Evolutionary conservation across 768 basidiomycete genomes (phyloP).

Genomic region (Suillus subaureus): DNA sequence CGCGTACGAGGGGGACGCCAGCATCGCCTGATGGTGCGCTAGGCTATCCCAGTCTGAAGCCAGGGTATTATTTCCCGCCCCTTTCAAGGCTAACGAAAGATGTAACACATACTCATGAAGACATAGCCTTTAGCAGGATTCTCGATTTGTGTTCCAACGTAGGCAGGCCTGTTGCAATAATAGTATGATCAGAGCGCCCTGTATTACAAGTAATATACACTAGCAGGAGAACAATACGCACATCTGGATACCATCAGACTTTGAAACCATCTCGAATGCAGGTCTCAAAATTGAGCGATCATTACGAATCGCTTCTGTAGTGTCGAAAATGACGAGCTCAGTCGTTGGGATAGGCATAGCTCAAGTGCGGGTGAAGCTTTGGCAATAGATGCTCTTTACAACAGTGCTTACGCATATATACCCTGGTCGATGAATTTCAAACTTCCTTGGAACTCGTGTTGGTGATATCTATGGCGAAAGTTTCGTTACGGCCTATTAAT

Average conservation of each 20-base stretch:
- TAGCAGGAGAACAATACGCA: conserved; percentile 13
- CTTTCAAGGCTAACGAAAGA: not conserved
- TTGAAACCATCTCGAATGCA: conserved; percentile 15
- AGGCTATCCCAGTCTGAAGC: conserved; percentile 29
- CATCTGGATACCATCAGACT: conserved; percentile 15
- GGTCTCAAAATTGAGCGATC: conserved; percentile 7
- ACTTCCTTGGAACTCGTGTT: no score
- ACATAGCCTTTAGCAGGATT: conserved; percentile 14
- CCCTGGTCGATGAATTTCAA: not conserved
- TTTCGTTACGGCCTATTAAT: no score
- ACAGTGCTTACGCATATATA: not conserved
- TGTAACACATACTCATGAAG: conserved; percentile 21
- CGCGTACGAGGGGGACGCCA: conserved; percentile 7
- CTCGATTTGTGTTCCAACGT: conserved; percentile 25
- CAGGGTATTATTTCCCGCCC: not conserved
- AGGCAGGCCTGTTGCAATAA: conserved; percentile 18
- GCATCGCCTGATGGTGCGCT: conserved; percentile 22
- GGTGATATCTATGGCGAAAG: not conserved
- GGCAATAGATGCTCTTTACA: not conserved
- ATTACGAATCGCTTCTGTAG: conserved; percentile 13
- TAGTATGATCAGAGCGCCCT: not conserved
- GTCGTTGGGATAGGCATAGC: conserved; percentile 22
- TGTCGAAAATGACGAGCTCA: conserved; percentile 24
- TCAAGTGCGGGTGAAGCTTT: not conserved
- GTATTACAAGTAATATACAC: not conserved